phyloP scores from a whole-genome alignment of 805 yeast species.

The Nakazawaea ernobii region DNA sequence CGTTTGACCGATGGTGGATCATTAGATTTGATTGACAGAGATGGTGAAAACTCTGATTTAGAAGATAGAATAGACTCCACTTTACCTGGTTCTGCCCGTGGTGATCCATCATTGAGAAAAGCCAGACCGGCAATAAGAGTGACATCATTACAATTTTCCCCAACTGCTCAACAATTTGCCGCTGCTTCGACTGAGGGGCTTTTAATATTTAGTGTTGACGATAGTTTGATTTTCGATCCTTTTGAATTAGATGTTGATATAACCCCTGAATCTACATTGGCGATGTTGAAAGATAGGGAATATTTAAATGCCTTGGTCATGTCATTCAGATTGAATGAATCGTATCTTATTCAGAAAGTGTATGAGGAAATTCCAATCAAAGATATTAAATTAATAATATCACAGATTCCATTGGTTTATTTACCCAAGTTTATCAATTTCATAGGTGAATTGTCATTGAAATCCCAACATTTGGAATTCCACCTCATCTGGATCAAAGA shows the following conservation, averaged over 20 bases:
- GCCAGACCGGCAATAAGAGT: slow-evolving; percentile 82
- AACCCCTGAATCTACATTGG: slow-evolving; percentile 72
- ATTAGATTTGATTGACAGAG: slow-evolving; percentile 71
- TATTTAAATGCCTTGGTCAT: slow-evolving; percentile 78
- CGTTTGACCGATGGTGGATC: slow-evolving; percentile 88
- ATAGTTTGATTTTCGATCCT: slow-evolving; percentile 78
- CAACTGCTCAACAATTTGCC: slow-evolving; percentile 85
- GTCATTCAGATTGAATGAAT: slow-evolving; percentile 91
- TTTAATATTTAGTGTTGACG: slow-evolving; percentile 74
- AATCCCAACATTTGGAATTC: slow-evolving; percentile 81
- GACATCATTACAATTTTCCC: slow-evolving; percentile 74
- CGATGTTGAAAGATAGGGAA: slow-evolving; percentile 52
- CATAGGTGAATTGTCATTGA: slow-evolving; percentile 60
- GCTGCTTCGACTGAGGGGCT: slow-evolving; percentile 96
- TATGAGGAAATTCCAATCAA: slow-evolving; percentile 68
- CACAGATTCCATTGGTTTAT: slow-evolving; percentile 74
- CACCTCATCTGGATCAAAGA: slow-evolving; percentile 75
- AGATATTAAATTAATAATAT: slow-evolving; percentile 62
- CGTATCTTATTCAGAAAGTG: slow-evolving; percentile 61
- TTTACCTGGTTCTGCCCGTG: slow-evolving; percentile 82
- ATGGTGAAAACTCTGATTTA: slow-evolving; percentile 79
- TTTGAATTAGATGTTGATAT: slow-evolving; percentile 90
- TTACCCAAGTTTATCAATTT: slow-evolving; percentile 61
- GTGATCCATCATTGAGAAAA: slow-evolving; percentile 70
- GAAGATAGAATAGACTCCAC: slow-evolving; percentile 74